Evolutionary conservation across 306 rosid genomes (phyloP).

Genomic region (Carpinus viminea): DNA sequence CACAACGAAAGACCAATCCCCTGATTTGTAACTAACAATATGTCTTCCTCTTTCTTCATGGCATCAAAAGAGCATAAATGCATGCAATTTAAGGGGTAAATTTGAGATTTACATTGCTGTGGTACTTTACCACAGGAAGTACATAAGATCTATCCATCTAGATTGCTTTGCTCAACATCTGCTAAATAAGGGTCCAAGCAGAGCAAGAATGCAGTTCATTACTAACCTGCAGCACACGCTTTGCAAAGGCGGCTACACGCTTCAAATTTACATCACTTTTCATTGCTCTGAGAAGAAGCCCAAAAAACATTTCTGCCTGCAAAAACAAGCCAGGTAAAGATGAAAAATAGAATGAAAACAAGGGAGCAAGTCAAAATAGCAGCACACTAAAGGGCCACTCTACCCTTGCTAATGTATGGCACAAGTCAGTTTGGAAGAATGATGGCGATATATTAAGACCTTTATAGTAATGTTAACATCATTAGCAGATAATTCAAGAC

Average conservation of each 20-base stretch:
- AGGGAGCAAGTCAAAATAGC: not conserved
- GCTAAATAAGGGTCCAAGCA: not conserved
- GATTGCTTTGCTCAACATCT: not conserved
- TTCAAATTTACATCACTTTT: conserved; percentile 82
- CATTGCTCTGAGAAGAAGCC: conserved; percentile 89
- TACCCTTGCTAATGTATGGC: not conserved
- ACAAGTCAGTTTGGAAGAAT: not conserved
- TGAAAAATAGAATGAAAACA: not conserved
- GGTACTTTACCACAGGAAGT: not conserved
- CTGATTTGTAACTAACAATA: not conserved
- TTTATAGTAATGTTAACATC: not conserved
- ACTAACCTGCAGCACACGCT: conserved; percentile 81
- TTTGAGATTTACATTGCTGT: not conserved
- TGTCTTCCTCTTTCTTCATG: not conserved
- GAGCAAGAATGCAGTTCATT: conserved; percentile 12
- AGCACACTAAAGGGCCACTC: not conserved
- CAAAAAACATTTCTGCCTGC: conserved; percentile 94
- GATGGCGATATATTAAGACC: not conserved
- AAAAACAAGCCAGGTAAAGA: conserved; percentile 18
- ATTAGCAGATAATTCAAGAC: not conserved
- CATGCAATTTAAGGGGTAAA: not conserved
- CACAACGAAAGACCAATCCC: not conserved
- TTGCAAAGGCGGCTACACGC: conserved; percentile 88
- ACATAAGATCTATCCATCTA: not conserved
- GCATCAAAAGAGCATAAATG: not conserved